Percentiles rank a stretch among this genome's conserved stretches.
Conservation (phyloP, 495 filamentous ascomycete genomes). For the Penicillium nucicola region DNA sequence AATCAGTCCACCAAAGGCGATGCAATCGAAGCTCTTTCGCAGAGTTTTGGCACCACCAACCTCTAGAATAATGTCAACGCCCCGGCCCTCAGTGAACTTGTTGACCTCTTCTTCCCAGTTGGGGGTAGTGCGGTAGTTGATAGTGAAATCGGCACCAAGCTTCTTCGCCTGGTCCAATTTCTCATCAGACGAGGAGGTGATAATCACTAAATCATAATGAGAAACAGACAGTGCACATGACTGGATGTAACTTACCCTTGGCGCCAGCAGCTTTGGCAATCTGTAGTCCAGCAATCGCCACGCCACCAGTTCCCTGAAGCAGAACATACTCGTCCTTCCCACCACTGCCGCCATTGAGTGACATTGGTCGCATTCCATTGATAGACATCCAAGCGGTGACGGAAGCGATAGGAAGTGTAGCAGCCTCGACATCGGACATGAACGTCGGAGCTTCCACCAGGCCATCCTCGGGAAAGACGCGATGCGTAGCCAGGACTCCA, state of each 20-base stretch:
- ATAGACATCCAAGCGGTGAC: slow-evolving; percentile 81
- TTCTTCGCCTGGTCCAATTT: slow-evolving; percentile 64
- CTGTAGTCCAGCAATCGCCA: slow-evolving; percentile 71
- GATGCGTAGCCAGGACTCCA: slow-evolving; percentile 68
- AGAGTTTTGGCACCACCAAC: slow-evolving; percentile 61
- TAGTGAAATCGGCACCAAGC: slow-evolving; percentile 50
- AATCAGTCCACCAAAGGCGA: slow-evolving; percentile 66
- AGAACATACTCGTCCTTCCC: slow-evolving; percentile 64
- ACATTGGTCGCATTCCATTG: slow-evolving; percentile 60
- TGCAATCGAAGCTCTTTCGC: slow-evolving; percentile 58
- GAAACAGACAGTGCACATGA: neutral
- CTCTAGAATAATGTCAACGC: slow-evolving; percentile 70
- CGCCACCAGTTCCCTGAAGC: slow-evolving; percentile 77
- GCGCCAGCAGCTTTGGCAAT: slow-evolving; percentile 81
- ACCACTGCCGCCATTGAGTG: slow-evolving; percentile 59
- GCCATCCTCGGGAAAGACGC: slow-evolving; percentile 60
- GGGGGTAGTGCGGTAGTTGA: slow-evolving; percentile 66
- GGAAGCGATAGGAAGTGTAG: slow-evolving; percentile 66
- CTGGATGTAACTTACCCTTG: slow-evolving; percentile 33
- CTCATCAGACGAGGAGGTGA: slow-evolving; percentile 67
- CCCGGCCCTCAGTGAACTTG: slow-evolving; percentile 53
- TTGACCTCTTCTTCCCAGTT: slow-evolving; percentile 71
- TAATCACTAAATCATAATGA: slow-evolving; percentile 48
- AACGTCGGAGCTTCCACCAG: slow-evolving; percentile 63
- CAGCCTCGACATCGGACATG: slow-evolving; percentile 60